Conservation (phyloP, 176 grass and related monocot species). For the Eragrostis curvula region DNA sequence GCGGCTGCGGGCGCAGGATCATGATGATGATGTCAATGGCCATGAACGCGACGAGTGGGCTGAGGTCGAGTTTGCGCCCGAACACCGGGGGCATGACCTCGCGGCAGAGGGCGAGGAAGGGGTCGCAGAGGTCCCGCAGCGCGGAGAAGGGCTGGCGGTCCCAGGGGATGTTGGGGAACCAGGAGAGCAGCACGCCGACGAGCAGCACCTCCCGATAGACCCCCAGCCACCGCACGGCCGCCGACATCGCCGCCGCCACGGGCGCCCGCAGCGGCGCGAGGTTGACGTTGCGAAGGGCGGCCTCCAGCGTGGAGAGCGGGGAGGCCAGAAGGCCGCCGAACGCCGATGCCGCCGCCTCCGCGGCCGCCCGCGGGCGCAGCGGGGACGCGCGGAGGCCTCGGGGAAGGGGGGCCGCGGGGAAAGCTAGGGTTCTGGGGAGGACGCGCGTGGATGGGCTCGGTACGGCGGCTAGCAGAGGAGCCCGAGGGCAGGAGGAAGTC, state of each 20-base stretch:
- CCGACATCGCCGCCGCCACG: slow-evolving; percentile 74
- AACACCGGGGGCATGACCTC: slow-evolving; percentile 93
- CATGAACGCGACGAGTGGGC: slow-evolving; percentile 87
- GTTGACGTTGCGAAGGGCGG: slow-evolving; percentile 53
- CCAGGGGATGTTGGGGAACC: slow-evolving; percentile 99
- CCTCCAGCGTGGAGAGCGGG: slow-evolving; percentile 52
- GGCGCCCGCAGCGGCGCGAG: slow-evolving; percentile 71
- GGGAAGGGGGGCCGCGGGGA: slow-evolving; percentile 22
- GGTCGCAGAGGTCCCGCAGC: slow-evolving; percentile 84
- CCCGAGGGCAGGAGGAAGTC: slow-evolving; percentile 40
- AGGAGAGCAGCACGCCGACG: slow-evolving; percentile 84
- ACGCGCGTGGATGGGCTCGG: slow-evolving; percentile 22
- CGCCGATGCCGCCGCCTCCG: slow-evolving; percentile 43
- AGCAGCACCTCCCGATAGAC: slow-evolving; percentile 89
- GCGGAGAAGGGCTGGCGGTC: slow-evolving; percentile 93
- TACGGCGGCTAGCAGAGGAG: slow-evolving; percentile 13
- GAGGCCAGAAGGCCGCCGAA: slow-evolving; percentile 57
- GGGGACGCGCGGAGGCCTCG: slow-evolving; percentile 29
- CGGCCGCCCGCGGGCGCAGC: slow-evolving; percentile 22
- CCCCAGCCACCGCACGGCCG: slow-evolving; percentile 85
- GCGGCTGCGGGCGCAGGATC: slow-evolving; percentile 79
- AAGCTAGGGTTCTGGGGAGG: slow-evolving; percentile 43
- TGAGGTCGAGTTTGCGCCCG: slow-evolving; percentile 85
- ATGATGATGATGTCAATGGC: slow-evolving; percentile 83
- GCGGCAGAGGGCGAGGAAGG: slow-evolving; percentile 86